Percentiles rank a stretch among this genome's conserved stretches.
These are phyloP conservation scores for Parietaria judaica DNA, from an alignment of 306 rosid species.

Conservation along the genomic window DNA sequence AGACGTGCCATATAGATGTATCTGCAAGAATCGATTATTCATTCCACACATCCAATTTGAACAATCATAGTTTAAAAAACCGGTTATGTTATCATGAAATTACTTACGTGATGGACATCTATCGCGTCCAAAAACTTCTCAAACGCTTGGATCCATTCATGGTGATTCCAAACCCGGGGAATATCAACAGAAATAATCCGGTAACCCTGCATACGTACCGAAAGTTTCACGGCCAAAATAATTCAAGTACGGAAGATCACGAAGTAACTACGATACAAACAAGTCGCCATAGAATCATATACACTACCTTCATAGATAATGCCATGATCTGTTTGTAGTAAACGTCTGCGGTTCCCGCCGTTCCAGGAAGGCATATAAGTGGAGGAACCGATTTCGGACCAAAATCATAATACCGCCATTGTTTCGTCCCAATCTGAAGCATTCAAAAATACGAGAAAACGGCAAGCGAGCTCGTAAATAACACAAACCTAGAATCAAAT, in stretches of 20 bases:
- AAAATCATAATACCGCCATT: slow-evolving; percentile 95
- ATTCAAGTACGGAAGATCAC: not conserved
- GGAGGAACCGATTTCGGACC: slow-evolving; percentile 97
- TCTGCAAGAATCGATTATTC: slow-evolving; percentile 41
- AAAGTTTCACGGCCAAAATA: too few species aligned
- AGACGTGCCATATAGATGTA: slow-evolving; percentile 97
- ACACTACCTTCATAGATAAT: slow-evolving; percentile 73
- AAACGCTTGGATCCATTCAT: slow-evolving; percentile 92
- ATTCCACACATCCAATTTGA: slow-evolving; percentile 11
- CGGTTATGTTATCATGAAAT: not conserved
- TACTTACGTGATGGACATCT: slow-evolving; percentile 87
- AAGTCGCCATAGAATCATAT: slow-evolving; percentile 1
- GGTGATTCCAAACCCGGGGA: slow-evolving; percentile 89
- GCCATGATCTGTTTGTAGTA: slow-evolving; percentile 96
- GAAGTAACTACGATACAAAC: not conserved
- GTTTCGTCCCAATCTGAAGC: slow-evolving; percentile 83
- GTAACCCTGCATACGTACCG: slow-evolving; percentile 63
- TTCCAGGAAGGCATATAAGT: slow-evolving; percentile 95
- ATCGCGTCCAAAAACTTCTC: slow-evolving; percentile 98
- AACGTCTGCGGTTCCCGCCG: slow-evolving; percentile 93
- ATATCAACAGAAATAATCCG: slow-evolving; percentile 91
- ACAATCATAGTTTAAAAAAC: not conserved
- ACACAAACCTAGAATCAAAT: not conserved
- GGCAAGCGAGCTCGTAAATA: not conserved
- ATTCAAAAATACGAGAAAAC: not conserved